phyloP scores from a whole-genome alignment of 108 stramenopile genomes.

The Cyclostephanos tholiformis region DNA sequence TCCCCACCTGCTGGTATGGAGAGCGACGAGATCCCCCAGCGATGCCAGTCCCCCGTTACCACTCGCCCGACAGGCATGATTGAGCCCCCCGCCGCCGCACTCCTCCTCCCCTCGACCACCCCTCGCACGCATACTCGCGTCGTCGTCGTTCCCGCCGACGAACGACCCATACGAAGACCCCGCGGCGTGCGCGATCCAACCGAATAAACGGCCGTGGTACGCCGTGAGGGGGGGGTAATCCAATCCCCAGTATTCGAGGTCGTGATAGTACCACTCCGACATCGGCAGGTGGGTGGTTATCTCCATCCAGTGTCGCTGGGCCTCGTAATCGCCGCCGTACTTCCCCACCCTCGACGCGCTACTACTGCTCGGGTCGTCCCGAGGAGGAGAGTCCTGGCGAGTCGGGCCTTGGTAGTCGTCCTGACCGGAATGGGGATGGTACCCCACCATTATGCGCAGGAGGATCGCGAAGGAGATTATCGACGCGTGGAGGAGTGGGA shows the following conservation, averaged over 20 bases:
- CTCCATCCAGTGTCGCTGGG: slow-evolving; percentile 99
- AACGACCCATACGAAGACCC: slow-evolving; percentile 32
- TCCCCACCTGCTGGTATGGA: slow-evolving; percentile 73
- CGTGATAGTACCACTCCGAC: slow-evolving; percentile 90
- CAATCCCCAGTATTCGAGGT: slow-evolving; percentile 92
- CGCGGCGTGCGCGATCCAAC: slow-evolving; percentile 56
- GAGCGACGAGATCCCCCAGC: slow-evolving; percentile 49
- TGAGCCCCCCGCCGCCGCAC: not conserved
- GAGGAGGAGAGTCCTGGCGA: not conserved
- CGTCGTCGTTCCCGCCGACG: slow-evolving; percentile 19
- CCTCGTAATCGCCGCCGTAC: slow-evolving; percentile 96
- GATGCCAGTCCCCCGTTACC: not conserved
- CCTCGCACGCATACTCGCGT: too few species aligned
- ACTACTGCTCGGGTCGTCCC: too few species aligned
- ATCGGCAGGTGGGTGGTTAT: slow-evolving; percentile 82
- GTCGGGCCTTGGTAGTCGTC: slow-evolving; percentile 72
- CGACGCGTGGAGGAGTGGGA: slow-evolving; percentile 4
- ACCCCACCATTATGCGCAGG: slow-evolving; percentile 66
- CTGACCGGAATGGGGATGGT: slow-evolving; percentile 82
- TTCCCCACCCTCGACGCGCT: slow-evolving; percentile 1
- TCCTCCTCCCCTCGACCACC: not conserved
- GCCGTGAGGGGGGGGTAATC: slow-evolving; percentile 97
- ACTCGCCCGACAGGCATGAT: too few species aligned
- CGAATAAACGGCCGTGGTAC: slow-evolving; percentile 76
- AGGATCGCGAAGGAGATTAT: slow-evolving; percentile 39